A percentile compares a stretch with the other conserved stretches of the same genome.
phyloP scores from a whole-genome alignment of 1,284 basidiomycete genomes.

The Filobasidium uniguttulatum region DNA sequence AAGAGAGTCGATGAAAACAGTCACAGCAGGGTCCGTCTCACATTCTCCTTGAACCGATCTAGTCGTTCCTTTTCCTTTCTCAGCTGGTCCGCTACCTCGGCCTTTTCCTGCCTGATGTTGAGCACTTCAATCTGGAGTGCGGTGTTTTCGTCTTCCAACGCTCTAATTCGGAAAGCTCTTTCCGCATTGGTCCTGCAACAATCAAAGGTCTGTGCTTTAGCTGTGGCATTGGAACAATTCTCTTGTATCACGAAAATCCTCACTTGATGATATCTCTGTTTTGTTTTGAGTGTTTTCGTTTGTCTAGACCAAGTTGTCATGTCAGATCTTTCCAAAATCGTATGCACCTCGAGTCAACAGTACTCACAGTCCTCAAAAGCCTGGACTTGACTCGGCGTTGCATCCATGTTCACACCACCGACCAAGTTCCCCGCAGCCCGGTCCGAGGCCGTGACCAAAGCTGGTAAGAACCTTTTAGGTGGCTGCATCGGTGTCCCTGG shows the following conservation, averaged over 20 bases:
- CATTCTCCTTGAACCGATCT: not conserved
- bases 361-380: constrained; percentile 3
- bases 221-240: not conserved
- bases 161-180: not conserved
- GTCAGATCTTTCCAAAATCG: not conserved
- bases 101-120: not conserved
- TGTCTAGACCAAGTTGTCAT: not conserved
- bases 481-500: not conserved
- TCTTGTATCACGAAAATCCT: not conserved
- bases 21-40: not conserved
- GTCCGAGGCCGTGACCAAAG: not conserved
- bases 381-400: constrained; percentile 1
- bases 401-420: not conserved
- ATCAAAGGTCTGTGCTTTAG: not conserved
- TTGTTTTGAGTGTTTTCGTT: not conserved
- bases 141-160: not conserved
- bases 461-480: not conserved
- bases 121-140: not conserved
- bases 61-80: not conserved
- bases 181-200: not conserved
- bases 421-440: not conserved
- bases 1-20: no score
- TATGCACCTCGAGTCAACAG: not conserved
- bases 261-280: constrained; percentile 2
- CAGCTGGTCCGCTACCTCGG: not conserved